These are phyloP conservation scores for Xerocomus brunneocitrinus DNA, from an alignment of 768 basidiomycete genomes.

Conservation along the genomic window DNA sequence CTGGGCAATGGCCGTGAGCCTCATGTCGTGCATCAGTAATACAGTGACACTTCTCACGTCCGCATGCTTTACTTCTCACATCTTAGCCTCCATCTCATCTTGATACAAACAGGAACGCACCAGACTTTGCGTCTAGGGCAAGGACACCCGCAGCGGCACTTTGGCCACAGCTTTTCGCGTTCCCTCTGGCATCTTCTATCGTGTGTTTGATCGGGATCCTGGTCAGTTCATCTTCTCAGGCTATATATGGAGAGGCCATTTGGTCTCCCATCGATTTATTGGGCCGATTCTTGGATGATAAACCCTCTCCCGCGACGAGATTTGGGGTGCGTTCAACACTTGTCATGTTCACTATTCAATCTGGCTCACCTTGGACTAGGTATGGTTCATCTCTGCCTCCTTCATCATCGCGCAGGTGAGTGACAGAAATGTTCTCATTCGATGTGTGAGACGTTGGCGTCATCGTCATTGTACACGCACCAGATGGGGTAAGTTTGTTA, in stretches of 20 bases:
- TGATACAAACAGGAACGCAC: slow-evolving; percentile 50
- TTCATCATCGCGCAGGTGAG: slow-evolving; percentile 74
- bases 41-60: slow-evolving; percentile 71
- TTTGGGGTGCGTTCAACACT: slow-evolving; percentile 46
- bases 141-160: slow-evolving; percentile 53
- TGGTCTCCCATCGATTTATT: slow-evolving; percentile 78
- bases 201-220: slow-evolving; percentile 80
- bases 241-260: slow-evolving; percentile 72
- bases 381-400: slow-evolving; percentile 74
- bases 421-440: not conserved
- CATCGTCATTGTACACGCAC: not conserved
- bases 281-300: slow-evolving; percentile 60
- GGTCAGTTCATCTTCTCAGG: slow-evolving; percentile 70
- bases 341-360: not conserved
- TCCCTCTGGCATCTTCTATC: slow-evolving; percentile 69
- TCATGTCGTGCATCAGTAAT: slow-evolving; percentile 79
- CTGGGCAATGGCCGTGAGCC: slow-evolving; percentile 70
- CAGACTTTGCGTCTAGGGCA: slow-evolving; percentile 70
- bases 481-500: slow-evolving; percentile 27
- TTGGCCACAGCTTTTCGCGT: slow-evolving; percentile 62
- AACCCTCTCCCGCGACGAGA: slow-evolving; percentile 58
- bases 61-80: slow-evolving; percentile 16
- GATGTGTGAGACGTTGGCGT: not conserved
- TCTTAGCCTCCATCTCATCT: slow-evolving; percentile 14
- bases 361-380: slow-evolving; percentile 33